Evolutionary conservation across 164 flowering plant genomes (phyloP).

Genomic region (Vitis riparia): DNA sequence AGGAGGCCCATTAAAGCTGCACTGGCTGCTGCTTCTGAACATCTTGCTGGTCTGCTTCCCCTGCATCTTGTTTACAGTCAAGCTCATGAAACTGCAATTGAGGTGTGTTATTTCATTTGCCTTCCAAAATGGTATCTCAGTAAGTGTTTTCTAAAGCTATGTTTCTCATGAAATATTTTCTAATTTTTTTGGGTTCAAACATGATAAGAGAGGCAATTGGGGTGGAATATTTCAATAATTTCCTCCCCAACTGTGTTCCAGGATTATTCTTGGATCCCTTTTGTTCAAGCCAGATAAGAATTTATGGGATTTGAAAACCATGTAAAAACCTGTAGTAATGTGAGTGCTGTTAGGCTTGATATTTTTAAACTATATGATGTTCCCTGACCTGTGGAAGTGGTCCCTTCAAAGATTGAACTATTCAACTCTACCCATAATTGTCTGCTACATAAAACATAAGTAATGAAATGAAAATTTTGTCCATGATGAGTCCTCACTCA

Average conservation of each 20-base stretch:
- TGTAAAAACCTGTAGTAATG: not conserved
- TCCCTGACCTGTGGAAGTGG: not conserved
- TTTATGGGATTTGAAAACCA: not conserved
- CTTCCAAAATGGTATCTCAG: no score
- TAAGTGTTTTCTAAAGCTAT: not conserved
- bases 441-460: no score
- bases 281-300: not conserved
- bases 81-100: conserved; percentile 93
- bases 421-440: no score
- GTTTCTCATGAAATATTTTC: not conserved
- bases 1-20: conserved; percentile 98
- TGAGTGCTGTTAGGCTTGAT: not conserved
- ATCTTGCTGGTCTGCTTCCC: conserved; percentile 95
- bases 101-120: conserved; percentile 45
- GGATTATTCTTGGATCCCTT: not conserved
- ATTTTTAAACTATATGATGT: not conserved
- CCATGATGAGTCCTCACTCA: no score
- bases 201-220: no score
- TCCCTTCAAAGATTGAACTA: not conserved
- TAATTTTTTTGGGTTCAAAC: not conserved
- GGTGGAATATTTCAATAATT: not conserved
- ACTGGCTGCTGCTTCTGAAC: conserved; percentile 87
- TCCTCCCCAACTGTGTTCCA: not conserved
- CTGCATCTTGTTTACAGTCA: conserved; percentile 94
- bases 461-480: no score